These are phyloP conservation scores for Calocybe indica DNA, from an alignment of 768 basidiomycete genomes.

Conservation along the genomic window DNA sequence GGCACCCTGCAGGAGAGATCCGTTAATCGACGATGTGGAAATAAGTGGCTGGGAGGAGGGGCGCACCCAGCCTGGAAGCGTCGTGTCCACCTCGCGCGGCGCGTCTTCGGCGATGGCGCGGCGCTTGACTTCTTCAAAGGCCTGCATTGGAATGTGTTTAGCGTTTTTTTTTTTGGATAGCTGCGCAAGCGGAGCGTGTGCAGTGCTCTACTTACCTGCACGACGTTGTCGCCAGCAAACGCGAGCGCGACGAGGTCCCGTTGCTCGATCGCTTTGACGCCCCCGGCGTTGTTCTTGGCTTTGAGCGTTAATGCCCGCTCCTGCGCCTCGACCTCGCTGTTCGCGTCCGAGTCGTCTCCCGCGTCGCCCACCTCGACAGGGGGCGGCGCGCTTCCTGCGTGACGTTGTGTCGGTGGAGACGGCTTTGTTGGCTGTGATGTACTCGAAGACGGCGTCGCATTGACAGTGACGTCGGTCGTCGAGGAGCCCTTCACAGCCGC, in stretches of 20 bases:
- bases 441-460: too few relatives aligned
- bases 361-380: conserved; percentile 38
- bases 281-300: conserved; percentile 38
- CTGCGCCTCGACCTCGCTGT: conserved; percentile 70
- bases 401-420: conserved; percentile 3
- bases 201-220: conserved; percentile 51
- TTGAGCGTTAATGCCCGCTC: conserved; percentile 39
- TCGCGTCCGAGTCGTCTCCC: conserved; percentile 46
- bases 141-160: conserved; percentile 33
- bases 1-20: conserved; percentile 52
- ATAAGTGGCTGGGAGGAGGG: background rate
- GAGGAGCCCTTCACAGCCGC: too few relatives aligned
- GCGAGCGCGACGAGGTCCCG: conserved; percentile 90
- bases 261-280: conserved; percentile 74
- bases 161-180: background rate
- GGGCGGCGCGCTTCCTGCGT: conserved; percentile 31
- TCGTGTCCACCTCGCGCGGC: conserved; percentile 81
- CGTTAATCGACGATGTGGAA: conserved; percentile 4
- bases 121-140: conserved; percentile 81
- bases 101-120: conserved; percentile 84
- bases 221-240: conserved; percentile 96
- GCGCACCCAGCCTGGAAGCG: conserved; percentile 92
- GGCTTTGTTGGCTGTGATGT: too few relatives aligned
- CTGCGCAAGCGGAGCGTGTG: background rate
- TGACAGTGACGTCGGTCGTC: too few relatives aligned